Evolutionary conservation across 148 eudicot species (phyloP).

Genomic region (Spergularia bocconei): DNA sequence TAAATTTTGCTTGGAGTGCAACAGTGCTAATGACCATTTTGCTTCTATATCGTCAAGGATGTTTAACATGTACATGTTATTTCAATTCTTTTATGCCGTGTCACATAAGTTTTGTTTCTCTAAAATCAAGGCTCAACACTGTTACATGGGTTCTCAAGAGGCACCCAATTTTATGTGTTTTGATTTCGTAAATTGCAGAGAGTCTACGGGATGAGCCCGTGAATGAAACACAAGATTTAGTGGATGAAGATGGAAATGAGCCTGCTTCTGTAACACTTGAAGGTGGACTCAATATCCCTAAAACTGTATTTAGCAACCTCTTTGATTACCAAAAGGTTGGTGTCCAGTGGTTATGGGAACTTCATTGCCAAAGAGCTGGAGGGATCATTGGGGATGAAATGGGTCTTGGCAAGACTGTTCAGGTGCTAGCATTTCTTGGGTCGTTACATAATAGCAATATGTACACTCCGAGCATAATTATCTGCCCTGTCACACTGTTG

Average conservation of each 20-base stretch:
- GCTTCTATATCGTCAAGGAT: neutral
- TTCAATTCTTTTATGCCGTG: neutral
- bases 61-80: neutral
- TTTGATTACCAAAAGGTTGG: conserved; percentile 98
- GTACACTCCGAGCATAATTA: conserved; percentile 91
- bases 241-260: conserved; percentile 45
- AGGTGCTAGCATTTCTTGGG: conserved; percentile 83
- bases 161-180: neutral
- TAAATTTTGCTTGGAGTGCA: neutral
- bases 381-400: conserved; percentile 98
- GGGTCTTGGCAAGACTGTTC: conserved; percentile 99
- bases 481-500: conserved; percentile 92
- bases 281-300: conserved; percentile 88
- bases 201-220: conserved; percentile 33
- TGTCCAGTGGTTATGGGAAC: conserved; percentile 98
- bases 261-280: conserved; percentile 67
- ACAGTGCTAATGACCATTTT: neutral
- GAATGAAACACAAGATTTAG: conserved; percentile 41
- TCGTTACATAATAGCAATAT: conserved; percentile 85
- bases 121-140: neutral
- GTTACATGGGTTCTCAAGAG: neutral
- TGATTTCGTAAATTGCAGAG: conserved; percentile 26
- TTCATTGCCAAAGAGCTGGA: conserved; percentile 97
- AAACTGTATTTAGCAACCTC: conserved; percentile 60
- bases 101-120: neutral